A percentile compares a stretch with the other conserved stretches of the same genome.
Evolutionary conservation across 1,284 basidiomycete genomes (phyloP).

Genomic region (Marasmius oreades): DNA sequence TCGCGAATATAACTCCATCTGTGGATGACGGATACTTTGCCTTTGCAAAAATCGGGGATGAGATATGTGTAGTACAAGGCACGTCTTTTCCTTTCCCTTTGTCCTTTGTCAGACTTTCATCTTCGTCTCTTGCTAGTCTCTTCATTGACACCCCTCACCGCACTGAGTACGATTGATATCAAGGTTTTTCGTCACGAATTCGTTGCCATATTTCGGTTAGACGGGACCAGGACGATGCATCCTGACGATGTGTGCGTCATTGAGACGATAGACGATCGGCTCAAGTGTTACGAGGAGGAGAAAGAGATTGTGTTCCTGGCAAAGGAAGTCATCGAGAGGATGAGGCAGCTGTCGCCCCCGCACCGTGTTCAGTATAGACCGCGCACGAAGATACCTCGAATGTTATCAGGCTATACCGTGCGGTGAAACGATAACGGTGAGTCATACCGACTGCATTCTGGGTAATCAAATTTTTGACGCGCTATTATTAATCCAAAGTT

Average conservation of each 20-base stretch:
- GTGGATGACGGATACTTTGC: constrained; percentile 37
- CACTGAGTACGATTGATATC: constrained; percentile 37
- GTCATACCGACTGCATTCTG: no score
- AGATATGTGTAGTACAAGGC: constrained; percentile 49
- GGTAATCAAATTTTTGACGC: no score
- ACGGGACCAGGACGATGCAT: constrained; percentile 40
- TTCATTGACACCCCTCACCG: constrained; percentile 22
- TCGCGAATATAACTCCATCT: constrained; percentile 1
- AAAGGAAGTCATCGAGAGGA: constrained; percentile 48
- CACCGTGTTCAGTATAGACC: neutral
- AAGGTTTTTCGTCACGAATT: constrained; percentile 58
- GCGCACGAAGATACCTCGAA: neutral
- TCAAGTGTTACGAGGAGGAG: constrained; percentile 57
- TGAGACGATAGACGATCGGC: constrained; percentile 46
- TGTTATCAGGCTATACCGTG: neutral
- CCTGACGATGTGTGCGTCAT: constrained; percentile 53
- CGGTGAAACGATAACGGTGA: neutral
- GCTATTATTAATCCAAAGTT: no score
- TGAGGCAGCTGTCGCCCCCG: constrained; percentile 37
- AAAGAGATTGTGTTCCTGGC: constrained; percentile 62
- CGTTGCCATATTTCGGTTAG: constrained; percentile 54
- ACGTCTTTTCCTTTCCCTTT: constrained; percentile 15
- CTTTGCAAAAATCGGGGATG: constrained; percentile 42
- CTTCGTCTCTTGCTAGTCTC: constrained; percentile 8
- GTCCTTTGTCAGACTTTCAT: neutral